These are phyloP conservation scores for Claviceps sp. DNA, from an alignment of 2,329 filamentous ascomycete species.

Conservation along the genomic window DNA sequence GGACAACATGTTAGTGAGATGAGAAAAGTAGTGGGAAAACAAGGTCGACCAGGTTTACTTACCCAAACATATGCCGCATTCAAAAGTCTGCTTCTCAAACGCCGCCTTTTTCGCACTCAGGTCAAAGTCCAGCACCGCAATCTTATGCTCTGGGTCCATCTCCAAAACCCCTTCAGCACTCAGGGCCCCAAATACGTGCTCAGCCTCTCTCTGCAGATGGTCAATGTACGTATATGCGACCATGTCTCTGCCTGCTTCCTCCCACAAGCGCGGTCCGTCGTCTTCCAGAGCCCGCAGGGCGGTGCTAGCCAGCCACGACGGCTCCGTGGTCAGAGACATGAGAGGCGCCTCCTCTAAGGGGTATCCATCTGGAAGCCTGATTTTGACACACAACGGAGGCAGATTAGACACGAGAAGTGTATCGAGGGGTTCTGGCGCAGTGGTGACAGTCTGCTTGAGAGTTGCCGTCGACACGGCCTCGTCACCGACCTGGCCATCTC, in stretches of 20 bases:
- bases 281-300: conserved; percentile 36
- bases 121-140: conserved; percentile 66
- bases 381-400: conserved; percentile 39
- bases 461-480: background rate
- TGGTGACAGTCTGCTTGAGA: background rate
- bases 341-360: conserved; percentile 38
- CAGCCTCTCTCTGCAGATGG: conserved; percentile 43
- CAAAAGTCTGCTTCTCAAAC: conserved; percentile 75
- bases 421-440: conserved; percentile 19
- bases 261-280: conserved; percentile 43
- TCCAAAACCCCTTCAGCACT: conserved; percentile 33
- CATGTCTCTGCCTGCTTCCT: conserved; percentile 45
- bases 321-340: conserved; percentile 37
- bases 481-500: background rate
- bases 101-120: conserved; percentile 57
- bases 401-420: conserved; percentile 42
- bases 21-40: background rate
- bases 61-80: conserved; percentile 74
- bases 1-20: background rate
- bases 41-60: conserved; percentile 10
- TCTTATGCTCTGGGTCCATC: conserved; percentile 45
- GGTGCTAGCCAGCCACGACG: conserved; percentile 40
- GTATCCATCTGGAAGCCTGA: conserved; percentile 45
- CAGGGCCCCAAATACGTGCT: conserved; percentile 46
- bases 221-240: conserved; percentile 53